Conservation (phyloP, 495 filamentous ascomycete species). For the Neurospora sp. region DNA sequence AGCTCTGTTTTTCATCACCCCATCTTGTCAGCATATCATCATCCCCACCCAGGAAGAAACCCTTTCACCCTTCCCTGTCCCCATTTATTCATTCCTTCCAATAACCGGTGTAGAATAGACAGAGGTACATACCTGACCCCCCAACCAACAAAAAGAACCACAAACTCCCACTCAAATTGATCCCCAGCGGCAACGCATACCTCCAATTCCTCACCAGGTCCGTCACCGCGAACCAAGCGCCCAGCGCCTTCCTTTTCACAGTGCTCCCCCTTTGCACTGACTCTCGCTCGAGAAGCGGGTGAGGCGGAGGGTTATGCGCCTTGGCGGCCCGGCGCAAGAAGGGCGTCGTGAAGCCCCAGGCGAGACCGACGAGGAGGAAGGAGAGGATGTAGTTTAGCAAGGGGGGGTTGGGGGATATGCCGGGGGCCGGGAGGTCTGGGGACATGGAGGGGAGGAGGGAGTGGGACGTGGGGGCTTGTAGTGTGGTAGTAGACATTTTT, state of each 20-base stretch:
- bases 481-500: too few species aligned
- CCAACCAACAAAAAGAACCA: conserved; percentile 98
- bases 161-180: conserved; percentile 89
- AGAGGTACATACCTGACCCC: conserved; percentile 21
- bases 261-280: conserved; percentile 36
- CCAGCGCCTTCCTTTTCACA: conserved; percentile 44
- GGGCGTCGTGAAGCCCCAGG: conserved; percentile 70
- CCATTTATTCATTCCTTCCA: background rate
- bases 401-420: conserved; percentile 32
- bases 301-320: conserved; percentile 42
- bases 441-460: background rate
- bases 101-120: background rate
- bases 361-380: conserved; percentile 83
- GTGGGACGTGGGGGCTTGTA: background rate
- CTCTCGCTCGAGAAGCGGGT: conserved; percentile 35
- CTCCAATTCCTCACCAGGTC: conserved; percentile 71
- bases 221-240: conserved; percentile 57
- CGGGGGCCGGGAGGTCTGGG: conserved; percentile 5
- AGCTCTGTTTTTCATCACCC: conserved; percentile 46
- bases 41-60: too few species aligned
- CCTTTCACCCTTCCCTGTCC: too few species aligned
- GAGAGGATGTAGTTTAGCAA: conserved; percentile 72
- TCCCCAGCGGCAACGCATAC: conserved; percentile 75
- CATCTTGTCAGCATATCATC: background rate
- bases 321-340: conserved; percentile 63